Evolutionary conservation across 176 grass and related monocot species (phyloP), one percentile per base, ranked within the genome.

Genomic region (Bromus sterilis): DNA sequence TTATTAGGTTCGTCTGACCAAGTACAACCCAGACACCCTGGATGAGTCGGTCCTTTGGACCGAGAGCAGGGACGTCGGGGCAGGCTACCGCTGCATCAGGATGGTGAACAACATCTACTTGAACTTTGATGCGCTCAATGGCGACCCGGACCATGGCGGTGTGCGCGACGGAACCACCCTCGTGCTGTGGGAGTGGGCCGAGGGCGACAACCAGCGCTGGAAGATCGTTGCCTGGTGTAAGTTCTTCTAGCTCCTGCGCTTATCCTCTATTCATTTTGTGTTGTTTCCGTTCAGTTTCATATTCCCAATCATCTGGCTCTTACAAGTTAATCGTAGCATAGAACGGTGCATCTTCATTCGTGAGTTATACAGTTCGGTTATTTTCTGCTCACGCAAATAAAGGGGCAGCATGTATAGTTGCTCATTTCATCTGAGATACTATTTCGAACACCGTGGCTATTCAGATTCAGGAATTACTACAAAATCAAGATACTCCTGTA

Each of bases 191-290:
- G 84, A 93, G 77, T 96, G 93, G 93, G 75, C 82, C 25, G 85
- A 97, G 81, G 91, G 91, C 5, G 94, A 97, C 78, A 97, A 91
- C 88, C 94, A 97, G 88, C 86, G 91, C 59, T 97, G 94, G 94
- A 97, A 97, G 94, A 97, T 97, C 78, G 84, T 89, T 46, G 46
- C 88, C 24, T 91, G 88, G 75, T 91, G 93, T 79, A 89, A 95
- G 87, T 71, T 58, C 7, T 63, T 20, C 25, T 13, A 6, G 10
- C 51, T 68, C 30, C 44, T 79, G 21, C 1, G 42, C 32, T 70
- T 25, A 6, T 36, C 15, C 9, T 41, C 39, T 78, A 20, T 75
- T 30, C 29, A 29, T 84, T 70, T 49, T 8, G 12, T 76, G 20
- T 66, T 46, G 53, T 30, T 31, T 39, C 4, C 31, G 6, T 68